Evolutionary conservation across 1,284 basidiomycete species (phyloP).

Genomic region (Uromyces viciae-fabae): DNA sequence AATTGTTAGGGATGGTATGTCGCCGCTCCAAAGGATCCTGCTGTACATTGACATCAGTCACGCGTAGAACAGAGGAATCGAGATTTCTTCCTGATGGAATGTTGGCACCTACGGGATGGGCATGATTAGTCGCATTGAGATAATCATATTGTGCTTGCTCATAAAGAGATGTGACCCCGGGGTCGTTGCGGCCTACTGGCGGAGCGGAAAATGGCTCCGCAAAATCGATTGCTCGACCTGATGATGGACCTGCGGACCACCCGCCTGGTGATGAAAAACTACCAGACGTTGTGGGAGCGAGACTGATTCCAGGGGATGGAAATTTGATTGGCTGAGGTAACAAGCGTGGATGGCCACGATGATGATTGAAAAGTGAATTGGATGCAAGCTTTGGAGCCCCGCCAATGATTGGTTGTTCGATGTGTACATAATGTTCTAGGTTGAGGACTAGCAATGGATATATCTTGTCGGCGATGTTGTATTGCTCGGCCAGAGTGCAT

Average conservation of each 20-base stretch:
- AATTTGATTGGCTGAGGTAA: constrained; percentile 30
- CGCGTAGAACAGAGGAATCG: background rate
- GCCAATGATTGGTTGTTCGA: background rate
- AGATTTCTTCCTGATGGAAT: background rate
- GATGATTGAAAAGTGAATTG: constrained; percentile 14
- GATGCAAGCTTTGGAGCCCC: background rate
- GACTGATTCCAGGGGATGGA: background rate
- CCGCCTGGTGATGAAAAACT: background rate
- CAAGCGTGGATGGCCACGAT: background rate
- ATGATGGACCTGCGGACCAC: constrained; percentile 11
- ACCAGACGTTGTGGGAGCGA: background rate
- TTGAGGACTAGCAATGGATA: constrained; percentile 40
- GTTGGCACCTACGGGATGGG: constrained; percentile 17
- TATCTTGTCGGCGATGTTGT: constrained; percentile 28
- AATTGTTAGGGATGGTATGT: constrained; percentile 36
- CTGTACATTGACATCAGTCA: background rate
- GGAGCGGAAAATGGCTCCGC: constrained; percentile 34
- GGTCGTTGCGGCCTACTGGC: background rate
- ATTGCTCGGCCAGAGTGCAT: constrained; percentile 36
- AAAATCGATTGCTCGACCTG: background rate
- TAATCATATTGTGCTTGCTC: constrained; percentile 37
- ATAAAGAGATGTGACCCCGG: constrained; percentile 6
- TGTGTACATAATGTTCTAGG: constrained; percentile 36
- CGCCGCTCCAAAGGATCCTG: constrained; percentile 37
- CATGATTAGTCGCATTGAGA: background rate